A percentile compares a stretch with the other conserved stretches of the same genome.
These are phyloP conservation scores for Parsonsia alboflavescens DNA, from an alignment of 257 asterid genomes.

Conservation along the genomic window DNA sequence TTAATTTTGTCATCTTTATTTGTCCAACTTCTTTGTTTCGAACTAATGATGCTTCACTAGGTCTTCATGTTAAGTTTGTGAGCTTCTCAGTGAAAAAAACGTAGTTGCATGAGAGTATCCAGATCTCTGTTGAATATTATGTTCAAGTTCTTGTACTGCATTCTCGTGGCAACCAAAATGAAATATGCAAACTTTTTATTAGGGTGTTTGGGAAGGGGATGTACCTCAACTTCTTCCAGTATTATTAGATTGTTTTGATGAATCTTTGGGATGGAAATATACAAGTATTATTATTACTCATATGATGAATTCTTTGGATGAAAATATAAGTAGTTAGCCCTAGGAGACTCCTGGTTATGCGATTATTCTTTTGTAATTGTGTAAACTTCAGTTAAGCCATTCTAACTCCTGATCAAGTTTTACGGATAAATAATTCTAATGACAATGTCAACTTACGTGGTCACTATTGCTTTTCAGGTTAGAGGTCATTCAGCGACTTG, in stretches of 20 bases:
- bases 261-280: too few species aligned
- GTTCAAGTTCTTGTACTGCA: neutral
- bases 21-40: neutral
- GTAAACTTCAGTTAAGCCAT: neutral
- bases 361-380: neutral
- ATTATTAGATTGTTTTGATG: neutral
- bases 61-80: neutral
- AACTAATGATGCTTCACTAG: neutral
- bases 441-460: neutral
- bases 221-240: neutral
- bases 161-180: neutral
- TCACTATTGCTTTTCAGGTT: conserved; percentile 50
- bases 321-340: neutral
- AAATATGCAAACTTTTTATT: neutral
- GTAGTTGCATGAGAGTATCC: too few species aligned
- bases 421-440: neutral
- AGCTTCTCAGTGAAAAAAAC: neutral
- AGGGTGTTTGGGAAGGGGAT: neutral
- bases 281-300: too few species aligned
- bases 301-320: neutral
- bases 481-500: conserved; percentile 93
- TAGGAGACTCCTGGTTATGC: neutral
- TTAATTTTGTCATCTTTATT: neutral
- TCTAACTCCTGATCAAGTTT: neutral
- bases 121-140: neutral